Evolutionary conservation across 306 rosid genomes (phyloP).

Genomic region (Malus fusca): DNA sequence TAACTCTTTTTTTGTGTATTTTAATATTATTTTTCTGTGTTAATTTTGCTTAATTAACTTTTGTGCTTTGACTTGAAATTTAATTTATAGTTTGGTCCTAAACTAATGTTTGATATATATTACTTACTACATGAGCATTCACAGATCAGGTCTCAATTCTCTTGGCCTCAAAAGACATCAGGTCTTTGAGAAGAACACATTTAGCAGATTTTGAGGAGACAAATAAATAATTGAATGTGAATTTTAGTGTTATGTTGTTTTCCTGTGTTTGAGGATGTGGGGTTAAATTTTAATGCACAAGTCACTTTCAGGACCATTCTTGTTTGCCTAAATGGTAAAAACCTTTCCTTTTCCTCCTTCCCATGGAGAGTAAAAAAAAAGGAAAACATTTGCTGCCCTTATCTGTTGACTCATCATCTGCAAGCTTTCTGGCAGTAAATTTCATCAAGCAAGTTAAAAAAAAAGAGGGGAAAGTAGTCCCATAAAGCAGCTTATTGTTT

Average conservation of each 20-base stretch:
- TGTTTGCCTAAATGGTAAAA: conserved; percentile 22
- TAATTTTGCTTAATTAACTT: not conserved
- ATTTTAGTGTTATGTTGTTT: conserved; percentile 15
- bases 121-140: too few relatives aligned
- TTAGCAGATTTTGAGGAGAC: conserved; percentile 24
- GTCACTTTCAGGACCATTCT: conserved; percentile 31
- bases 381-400: conserved; percentile 24
- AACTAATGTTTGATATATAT: too few relatives aligned
- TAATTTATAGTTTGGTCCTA: not conserved
- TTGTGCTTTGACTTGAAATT: not conserved
- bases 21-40: not conserved
- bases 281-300: conserved; percentile 11
- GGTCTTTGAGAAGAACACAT: conserved; percentile 1
- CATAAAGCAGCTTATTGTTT: conserved; percentile 16
- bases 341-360: conserved; percentile 30
- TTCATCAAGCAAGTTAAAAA: conserved; percentile 21
- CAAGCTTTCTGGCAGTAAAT: conserved; percentile 23
- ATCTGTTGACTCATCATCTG: conserved; percentile 23
- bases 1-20: not conserved
- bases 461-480: conserved; percentile 9
- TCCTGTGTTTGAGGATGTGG: conserved; percentile 17
- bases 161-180: not conserved
- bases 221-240: conserved; percentile 8
- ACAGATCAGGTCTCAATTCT: not conserved
- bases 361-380: conserved; percentile 5